Evolutionary conservation across 306 rosid species (phyloP).

Genomic region (Pterocarpus santalinus): DNA sequence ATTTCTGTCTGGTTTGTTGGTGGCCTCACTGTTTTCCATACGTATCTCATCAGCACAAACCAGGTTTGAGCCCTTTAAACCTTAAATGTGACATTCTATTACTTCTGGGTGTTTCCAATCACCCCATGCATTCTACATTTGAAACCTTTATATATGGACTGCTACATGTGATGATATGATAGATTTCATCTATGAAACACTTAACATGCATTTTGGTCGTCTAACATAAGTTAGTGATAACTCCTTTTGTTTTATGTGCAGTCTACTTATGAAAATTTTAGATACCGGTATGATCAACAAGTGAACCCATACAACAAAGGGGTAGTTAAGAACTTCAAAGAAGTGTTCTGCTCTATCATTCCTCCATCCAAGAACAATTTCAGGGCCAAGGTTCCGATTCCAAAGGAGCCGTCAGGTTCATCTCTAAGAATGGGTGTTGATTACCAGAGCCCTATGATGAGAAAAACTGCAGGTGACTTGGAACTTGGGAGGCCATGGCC

Average conservation of each 20-base stretch:
- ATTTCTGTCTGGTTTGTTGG: slow-evolving; percentile 79
- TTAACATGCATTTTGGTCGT: slow-evolving; percentile 14
- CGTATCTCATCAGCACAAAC: slow-evolving; percentile 80
- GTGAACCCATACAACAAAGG: slow-evolving; percentile 70
- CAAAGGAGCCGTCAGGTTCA: slow-evolving; percentile 51
- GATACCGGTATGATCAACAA: slow-evolving; percentile 67
- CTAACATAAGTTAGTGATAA: neutral
- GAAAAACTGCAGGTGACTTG: slow-evolving; percentile 35
- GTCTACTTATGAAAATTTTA: slow-evolving; percentile 84
- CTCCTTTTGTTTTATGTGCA: slow-evolving; percentile 51
- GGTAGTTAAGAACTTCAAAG: slow-evolving; percentile 59
- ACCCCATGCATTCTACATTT: too few relatives aligned
- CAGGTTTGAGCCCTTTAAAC: slow-evolving; percentile 56
- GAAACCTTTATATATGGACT: neutral
- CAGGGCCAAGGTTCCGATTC: slow-evolving; percentile 58
- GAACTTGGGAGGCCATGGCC: slow-evolving; percentile 54
- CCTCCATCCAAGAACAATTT: slow-evolving; percentile 74
- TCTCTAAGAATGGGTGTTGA: slow-evolving; percentile 43
- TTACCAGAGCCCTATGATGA: slow-evolving; percentile 57
- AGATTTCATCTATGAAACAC: slow-evolving; percentile 4
- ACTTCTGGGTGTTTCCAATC: too few relatives aligned
- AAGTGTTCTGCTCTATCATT: slow-evolving; percentile 64
- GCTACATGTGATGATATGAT: neutral
- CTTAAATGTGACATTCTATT: neutral
- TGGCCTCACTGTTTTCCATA: slow-evolving; percentile 71